Evolutionary conservation across 148 eudicot species (phyloP).

Genomic region (Arctostaphylos glauca): DNA sequence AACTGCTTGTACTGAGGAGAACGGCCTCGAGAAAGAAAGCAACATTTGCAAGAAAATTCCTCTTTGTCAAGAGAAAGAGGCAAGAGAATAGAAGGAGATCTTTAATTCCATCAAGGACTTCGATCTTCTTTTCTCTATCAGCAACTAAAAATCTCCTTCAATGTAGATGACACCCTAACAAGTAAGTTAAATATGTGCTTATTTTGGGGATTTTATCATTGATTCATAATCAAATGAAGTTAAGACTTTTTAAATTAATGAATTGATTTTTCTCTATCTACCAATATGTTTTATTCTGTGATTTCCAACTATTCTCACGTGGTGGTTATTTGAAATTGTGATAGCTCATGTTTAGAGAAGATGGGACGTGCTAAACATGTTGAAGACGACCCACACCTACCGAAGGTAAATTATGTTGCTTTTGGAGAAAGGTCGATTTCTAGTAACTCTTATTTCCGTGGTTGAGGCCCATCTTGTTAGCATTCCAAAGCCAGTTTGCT

Average conservation of each 20-base stretch:
- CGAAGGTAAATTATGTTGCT: neutral
- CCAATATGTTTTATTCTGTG: neutral
- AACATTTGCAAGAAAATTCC: neutral
- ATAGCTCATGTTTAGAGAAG: neutral
- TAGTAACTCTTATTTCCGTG: neutral
- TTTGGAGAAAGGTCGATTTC: neutral
- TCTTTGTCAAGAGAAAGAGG: neutral
- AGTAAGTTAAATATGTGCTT: neutral
- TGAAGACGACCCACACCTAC: neutral
- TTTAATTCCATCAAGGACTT: neutral
- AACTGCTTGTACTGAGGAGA: too few relatives aligned
- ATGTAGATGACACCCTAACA: neutral
- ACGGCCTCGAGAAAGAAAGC: neutral
- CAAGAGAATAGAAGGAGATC: neutral
- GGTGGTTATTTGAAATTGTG: neutral
- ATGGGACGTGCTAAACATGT: neutral
- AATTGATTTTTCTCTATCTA: neutral
- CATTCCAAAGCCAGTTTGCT: neutral
- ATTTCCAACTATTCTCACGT: neutral
- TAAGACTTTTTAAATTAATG: neutral
- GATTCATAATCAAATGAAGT: neutral
- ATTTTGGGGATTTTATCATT: neutral
- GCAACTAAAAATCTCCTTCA: neutral
- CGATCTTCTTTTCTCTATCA: neutral
- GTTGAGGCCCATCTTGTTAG: neutral